phyloP scores from a whole-genome alignment of 1,284 basidiomycete species.

The Leccinum fallax region DNA sequence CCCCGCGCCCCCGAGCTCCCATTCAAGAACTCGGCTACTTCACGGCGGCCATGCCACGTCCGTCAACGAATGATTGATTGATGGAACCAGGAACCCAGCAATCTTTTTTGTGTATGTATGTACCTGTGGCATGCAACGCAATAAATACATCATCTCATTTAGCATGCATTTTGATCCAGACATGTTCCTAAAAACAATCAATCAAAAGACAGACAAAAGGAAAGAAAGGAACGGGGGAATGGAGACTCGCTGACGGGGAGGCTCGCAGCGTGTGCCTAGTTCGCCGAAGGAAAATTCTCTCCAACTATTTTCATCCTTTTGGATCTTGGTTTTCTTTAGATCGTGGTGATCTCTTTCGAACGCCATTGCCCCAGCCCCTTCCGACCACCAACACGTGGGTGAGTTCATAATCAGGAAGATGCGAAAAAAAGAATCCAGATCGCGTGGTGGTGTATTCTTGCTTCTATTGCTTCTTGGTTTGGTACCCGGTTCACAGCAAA shows the following conservation, averaged over 20 bases:
- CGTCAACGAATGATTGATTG: background rate
- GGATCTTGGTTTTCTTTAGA: background rate
- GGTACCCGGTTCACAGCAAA: conserved; percentile 1
- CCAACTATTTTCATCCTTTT: background rate
- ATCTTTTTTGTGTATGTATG: background rate
- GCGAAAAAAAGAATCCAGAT: background rate
- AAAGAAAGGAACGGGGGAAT: background rate
- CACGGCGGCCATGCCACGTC: background rate
- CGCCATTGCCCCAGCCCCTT: background rate
- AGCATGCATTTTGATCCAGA: background rate
- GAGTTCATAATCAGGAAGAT: background rate
- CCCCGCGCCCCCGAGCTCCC: background rate
- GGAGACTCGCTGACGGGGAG: background rate
- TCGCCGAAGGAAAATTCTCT: background rate
- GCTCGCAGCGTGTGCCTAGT: conserved; percentile 3
- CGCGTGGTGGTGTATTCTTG: background rate
- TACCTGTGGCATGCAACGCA: background rate
- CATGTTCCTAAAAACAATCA: background rate
- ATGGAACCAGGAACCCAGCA: background rate
- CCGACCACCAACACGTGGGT: background rate
- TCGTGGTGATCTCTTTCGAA: background rate
- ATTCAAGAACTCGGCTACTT: background rate
- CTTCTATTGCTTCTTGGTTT: background rate
- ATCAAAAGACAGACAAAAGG: background rate
- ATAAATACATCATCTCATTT: background rate